Evolutionary conservation across 495 filamentous ascomycete species (phyloP).

Genomic region (Tuber melanosporum): DNA sequence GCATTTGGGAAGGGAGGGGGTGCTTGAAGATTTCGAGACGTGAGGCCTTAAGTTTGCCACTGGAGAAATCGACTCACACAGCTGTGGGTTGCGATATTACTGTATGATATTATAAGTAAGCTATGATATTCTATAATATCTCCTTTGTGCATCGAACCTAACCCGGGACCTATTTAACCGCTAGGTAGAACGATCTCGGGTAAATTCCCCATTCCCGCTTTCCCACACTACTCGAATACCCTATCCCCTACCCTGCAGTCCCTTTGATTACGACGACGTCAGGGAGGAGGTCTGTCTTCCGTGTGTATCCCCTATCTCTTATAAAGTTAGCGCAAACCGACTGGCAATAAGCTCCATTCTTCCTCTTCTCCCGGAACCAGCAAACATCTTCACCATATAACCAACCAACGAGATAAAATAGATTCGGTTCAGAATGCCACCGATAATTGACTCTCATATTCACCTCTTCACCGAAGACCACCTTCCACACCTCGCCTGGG

Average conservation of each 20-base stretch:
- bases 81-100: neutral
- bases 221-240: neutral
- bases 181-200: neutral
- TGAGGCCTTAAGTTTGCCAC: neutral
- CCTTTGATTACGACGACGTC: neutral
- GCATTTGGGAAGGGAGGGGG: neutral
- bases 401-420: neutral
- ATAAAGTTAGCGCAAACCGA: neutral
- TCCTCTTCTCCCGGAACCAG: neutral
- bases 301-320: neutral
- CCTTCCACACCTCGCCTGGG: conserved; percentile 59
- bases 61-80: neutral
- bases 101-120: neutral
- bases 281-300: neutral
- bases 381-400: neutral
- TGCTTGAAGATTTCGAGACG: neutral
- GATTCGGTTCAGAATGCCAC: neutral
- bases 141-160: neutral
- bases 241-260: neutral
- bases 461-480: conserved; percentile 71
- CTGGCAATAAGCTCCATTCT: neutral
- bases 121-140: neutral
- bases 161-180: neutral
- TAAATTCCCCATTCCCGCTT: neutral
- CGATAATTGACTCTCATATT: conserved; percentile 75